phyloP scores from a whole-genome alignment of 805 yeast species.

The Torulaspora maleeae region DNA sequence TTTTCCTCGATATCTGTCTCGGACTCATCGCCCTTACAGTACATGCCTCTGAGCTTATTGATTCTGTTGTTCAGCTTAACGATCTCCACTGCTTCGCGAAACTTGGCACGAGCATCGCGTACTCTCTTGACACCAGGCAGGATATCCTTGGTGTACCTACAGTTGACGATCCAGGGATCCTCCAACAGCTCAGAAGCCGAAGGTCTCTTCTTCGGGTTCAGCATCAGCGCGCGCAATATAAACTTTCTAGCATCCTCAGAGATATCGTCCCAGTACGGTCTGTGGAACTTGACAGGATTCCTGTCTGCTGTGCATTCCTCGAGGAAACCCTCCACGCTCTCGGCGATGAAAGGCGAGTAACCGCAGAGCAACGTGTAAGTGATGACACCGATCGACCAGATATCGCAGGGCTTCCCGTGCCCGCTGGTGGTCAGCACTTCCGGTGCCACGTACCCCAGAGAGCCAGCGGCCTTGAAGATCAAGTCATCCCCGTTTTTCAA shows the following conservation, averaged over 20 bases:
- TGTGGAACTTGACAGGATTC: slow-evolving; percentile 77
- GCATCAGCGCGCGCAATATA: slow-evolving; percentile 63
- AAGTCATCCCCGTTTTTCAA: slow-evolving; percentile 55
- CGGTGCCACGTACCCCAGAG: slow-evolving; percentile 96
- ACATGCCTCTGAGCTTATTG: slow-evolving; percentile 59
- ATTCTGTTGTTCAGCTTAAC: slow-evolving; percentile 78
- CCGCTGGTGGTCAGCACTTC: slow-evolving; percentile 79
- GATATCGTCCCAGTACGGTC: slow-evolving; percentile 79
- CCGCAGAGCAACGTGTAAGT: slow-evolving; percentile 89
- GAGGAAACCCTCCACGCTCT: slow-evolving; percentile 72
- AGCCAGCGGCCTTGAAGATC: slow-evolving; percentile 75
- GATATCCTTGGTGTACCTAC: slow-evolving; percentile 55
- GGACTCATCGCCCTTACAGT: slow-evolving; percentile 43
- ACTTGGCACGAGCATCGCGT: slow-evolving; percentile 77
- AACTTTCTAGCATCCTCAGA: slow-evolving; percentile 77
- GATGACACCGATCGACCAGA: slow-evolving; percentile 94
- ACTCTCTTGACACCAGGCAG: slow-evolving; percentile 76
- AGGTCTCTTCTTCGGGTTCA: slow-evolving; percentile 63
- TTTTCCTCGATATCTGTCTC: slow-evolving; percentile 33
- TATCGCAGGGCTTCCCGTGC: slow-evolving; percentile 92
- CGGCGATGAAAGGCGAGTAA: slow-evolving; percentile 86
- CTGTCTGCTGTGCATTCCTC: slow-evolving; percentile 68
- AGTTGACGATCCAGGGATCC: slow-evolving; percentile 70
- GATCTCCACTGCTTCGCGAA: slow-evolving; percentile 80
- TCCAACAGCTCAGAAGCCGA: slow-evolving; percentile 58